Conservation (phyloP, 768 basidiomycete species). For the Macrolepiota dolichaula region DNA sequence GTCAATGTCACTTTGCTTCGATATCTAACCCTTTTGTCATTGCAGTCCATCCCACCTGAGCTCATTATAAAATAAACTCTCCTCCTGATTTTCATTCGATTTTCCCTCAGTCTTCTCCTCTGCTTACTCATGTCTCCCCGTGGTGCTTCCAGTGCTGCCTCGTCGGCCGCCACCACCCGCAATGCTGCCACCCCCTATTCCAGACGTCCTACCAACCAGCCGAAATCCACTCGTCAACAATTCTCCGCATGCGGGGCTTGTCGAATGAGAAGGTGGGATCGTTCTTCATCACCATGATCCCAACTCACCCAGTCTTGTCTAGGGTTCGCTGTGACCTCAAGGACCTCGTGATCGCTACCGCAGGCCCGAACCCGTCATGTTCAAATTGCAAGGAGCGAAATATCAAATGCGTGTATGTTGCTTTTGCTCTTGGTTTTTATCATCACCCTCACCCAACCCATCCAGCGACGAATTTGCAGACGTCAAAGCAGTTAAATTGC, state of each 20-base stretch:
- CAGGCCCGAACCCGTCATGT: constrained; percentile 54
- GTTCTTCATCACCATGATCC: constrained; percentile 7
- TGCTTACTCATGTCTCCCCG: constrained; percentile 55
- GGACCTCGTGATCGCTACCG: constrained; percentile 59
- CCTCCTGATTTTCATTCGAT: constrained; percentile 20
- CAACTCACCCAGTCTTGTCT: constrained; percentile 12
- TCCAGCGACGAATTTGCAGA: constrained; percentile 87
- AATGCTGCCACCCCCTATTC: constrained; percentile 35
- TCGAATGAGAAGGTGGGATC: constrained; percentile 72
- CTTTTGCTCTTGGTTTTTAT: background rate
- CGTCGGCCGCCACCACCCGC: constrained; percentile 30
- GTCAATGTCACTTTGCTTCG: constrained; percentile 29
- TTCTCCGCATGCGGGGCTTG: constrained; percentile 95
- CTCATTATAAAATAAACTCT: constrained; percentile 36
- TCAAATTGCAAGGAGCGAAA: constrained; percentile 89
- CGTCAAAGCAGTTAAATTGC: constrained; percentile 84
- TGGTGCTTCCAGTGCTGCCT: constrained; percentile 28
- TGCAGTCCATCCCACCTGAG: constrained; percentile 25
- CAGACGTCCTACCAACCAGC: constrained; percentile 54
- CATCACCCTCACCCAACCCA: constrained; percentile 9
- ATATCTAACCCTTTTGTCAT: constrained; percentile 26
- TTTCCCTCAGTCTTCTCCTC: constrained; percentile 18
- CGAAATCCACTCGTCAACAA: constrained; percentile 78
- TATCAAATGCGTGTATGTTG: constrained; percentile 90
- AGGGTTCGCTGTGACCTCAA: constrained; percentile 95